A percentile compares a stretch with the other conserved stretches of the same genome.
Evolutionary conservation across 2,329 filamentous ascomycete species (phyloP).

Genomic region (Onygenales sp.): DNA sequence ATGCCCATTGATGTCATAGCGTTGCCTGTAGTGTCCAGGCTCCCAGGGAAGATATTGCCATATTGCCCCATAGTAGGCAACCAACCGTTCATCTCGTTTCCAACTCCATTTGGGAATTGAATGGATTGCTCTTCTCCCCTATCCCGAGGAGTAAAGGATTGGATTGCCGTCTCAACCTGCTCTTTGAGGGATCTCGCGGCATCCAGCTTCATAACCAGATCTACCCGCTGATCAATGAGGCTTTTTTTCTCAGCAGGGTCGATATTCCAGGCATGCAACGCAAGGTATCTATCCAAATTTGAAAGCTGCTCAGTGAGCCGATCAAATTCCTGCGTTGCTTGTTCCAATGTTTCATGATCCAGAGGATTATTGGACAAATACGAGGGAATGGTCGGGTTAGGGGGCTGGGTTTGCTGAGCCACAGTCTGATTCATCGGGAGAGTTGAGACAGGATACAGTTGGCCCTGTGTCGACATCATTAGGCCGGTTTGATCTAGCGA

Average conservation of each 20-base stretch:
- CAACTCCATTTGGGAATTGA: background rate
- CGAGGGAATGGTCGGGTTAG: background rate
- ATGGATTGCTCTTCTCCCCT: background rate
- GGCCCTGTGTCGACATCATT: slow-evolving; percentile 9
- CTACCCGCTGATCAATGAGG: slow-evolving; percentile 27
- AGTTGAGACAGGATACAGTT: slow-evolving; percentile 4
- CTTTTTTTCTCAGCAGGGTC: slow-evolving; percentile 23
- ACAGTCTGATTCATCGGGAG: background rate
- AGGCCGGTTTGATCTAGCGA: slow-evolving; percentile 2
- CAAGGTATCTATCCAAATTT: slow-evolving; percentile 29
- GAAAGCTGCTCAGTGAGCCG: slow-evolving; percentile 23
- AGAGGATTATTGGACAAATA: slow-evolving; percentile 8
- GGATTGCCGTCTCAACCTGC: slow-evolving; percentile 18
- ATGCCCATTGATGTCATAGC: background rate
- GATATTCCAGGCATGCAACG: slow-evolving; percentile 29
- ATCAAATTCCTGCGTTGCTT: slow-evolving; percentile 20
- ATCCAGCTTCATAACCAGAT: slow-evolving; percentile 29
- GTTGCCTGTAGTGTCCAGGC: background rate
- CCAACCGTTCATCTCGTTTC: background rate
- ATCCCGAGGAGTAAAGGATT: slow-evolving; percentile 10
- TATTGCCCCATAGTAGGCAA: background rate
- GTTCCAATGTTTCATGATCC: slow-evolving; percentile 18
- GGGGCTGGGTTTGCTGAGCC: background rate
- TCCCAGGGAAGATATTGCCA: background rate
- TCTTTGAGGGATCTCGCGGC: slow-evolving; percentile 27